Percentiles rank a stretch among this genome's conserved stretches.
Conservation (phyloP, 148 eudicot species). For the Cornus kousa region DNA sequence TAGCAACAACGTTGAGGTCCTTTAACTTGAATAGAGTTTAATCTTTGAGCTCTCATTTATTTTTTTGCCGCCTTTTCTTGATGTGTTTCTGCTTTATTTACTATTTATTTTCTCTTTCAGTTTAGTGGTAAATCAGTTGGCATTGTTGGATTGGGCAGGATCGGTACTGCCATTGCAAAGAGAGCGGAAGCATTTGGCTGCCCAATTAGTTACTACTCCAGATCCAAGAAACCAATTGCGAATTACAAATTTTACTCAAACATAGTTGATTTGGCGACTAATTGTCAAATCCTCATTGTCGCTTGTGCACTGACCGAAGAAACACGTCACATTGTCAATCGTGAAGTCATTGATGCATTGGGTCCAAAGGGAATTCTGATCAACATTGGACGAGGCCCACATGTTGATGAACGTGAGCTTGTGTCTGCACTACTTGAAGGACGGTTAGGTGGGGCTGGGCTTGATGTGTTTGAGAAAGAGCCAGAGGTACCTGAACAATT, state of each 20-base stretch:
- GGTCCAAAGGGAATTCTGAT: conserved; percentile 72
- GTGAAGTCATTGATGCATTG: conserved; percentile 63
- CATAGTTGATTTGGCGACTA: conserved; percentile 55
- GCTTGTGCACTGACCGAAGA: conserved; percentile 49
- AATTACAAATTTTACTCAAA: conserved; percentile 52
- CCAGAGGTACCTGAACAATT: conserved; percentile 75
- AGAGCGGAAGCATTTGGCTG: conserved; percentile 79
- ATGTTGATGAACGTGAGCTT: conserved; percentile 73
- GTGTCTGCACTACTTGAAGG: conserved; percentile 76
- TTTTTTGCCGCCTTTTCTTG: not conserved
- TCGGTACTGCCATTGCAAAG: conserved; percentile 77
- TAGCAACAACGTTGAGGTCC: not conserved
- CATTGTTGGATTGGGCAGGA: conserved; percentile 72
- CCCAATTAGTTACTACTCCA: conserved; percentile 62
- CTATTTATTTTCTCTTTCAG: conserved; percentile 32
- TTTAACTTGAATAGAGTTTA: not conserved
- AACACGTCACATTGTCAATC: conserved; percentile 72
- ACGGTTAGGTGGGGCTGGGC: conserved; percentile 81
- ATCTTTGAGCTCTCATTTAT: not conserved
- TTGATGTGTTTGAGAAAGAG: conserved; percentile 84
- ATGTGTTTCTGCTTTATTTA: not conserved
- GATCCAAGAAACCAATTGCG: conserved; percentile 46
- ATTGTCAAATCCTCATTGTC: conserved; percentile 57
- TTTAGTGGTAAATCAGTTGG: conserved; percentile 82
- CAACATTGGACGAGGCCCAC: conserved; percentile 80